A percentile compares a stretch with the other conserved stretches of the same genome.
Evolutionary conservation across 1,284 basidiomycete species (phyloP).

Genomic region (Ceratobasidium theobromae): DNA sequence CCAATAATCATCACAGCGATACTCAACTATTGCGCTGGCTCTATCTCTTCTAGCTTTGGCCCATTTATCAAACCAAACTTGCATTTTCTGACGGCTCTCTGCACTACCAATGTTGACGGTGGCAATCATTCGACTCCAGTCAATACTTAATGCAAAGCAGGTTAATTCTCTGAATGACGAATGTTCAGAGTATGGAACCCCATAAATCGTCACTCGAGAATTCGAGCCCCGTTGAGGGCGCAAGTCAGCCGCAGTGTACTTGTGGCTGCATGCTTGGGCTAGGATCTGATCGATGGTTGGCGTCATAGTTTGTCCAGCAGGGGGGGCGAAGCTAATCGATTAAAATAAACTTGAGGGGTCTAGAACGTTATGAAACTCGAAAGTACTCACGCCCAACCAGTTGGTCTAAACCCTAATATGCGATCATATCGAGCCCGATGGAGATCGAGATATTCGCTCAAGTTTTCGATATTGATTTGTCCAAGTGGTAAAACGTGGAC

Average conservation of each 20-base stretch:
- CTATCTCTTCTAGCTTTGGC: conserved; percentile 67
- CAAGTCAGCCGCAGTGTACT: conserved; percentile 69
- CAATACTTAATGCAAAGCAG: conserved; percentile 84
- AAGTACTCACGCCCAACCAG: conserved; percentile 85
- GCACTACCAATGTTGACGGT: conserved; percentile 93
- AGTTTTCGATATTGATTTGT: conserved; percentile 73
- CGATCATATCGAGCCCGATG: conserved; percentile 74
- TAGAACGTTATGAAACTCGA: conserved; percentile 17
- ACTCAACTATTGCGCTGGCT: conserved; percentile 53
- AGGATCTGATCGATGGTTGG: conserved; percentile 69
- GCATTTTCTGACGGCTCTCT: conserved; percentile 77
- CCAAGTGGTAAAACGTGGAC: conserved; percentile 87
- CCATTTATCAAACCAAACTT: conserved; percentile 85
- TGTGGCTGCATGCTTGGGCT: conserved; percentile 60
- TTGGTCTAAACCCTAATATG: conserved; percentile 85
- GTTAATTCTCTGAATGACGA: conserved; percentile 93
- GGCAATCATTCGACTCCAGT: conserved; percentile 86
- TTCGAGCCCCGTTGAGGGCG: conserved; percentile 73
- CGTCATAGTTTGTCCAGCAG: conserved; percentile 62
- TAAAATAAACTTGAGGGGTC: background rate
- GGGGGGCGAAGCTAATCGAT: conserved; percentile 67
- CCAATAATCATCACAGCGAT: conserved; percentile 69
- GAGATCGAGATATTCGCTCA: conserved; percentile 76
- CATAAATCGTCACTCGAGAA: conserved; percentile 68
- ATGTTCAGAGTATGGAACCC: conserved; percentile 79